Conservation (phyloP, 345 rosid species). For the Clarkia xantiana region DNA sequence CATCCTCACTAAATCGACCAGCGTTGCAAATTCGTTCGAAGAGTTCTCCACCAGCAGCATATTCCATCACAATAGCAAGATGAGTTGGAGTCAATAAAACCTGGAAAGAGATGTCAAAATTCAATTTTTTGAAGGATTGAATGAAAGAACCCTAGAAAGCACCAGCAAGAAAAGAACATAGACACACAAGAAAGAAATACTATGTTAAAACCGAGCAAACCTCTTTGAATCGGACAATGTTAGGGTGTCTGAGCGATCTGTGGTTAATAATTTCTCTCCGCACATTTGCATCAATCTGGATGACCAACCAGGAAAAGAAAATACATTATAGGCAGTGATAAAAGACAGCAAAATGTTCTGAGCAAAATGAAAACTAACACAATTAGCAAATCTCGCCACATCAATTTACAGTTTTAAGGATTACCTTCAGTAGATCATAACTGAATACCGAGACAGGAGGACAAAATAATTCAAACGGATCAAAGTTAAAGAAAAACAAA, state of each 20-base stretch:
- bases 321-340: not conserved
- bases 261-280: conserved; percentile 88
- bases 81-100: conserved; percentile 86
- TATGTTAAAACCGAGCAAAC: conserved; percentile 16
- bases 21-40: conserved; percentile 76
- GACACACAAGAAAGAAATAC: not conserved
- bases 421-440: no score
- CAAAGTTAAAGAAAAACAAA: no score
- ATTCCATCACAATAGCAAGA: conserved; percentile 92
- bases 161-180: not conserved
- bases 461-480: no score
- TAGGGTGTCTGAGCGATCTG: conserved; percentile 86
- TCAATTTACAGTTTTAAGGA: not conserved
- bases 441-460: no score
- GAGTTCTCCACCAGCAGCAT: conserved; percentile 91
- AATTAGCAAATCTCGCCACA: not conserved
- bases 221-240: conserved; percentile 93
- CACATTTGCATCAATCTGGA: conserved; percentile 92
- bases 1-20: conserved; percentile 84
- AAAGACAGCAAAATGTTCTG: not conserved
- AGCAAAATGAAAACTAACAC: no score
- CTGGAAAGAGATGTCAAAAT: conserved; percentile 17
- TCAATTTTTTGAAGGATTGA: not conserved
- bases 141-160: not conserved
- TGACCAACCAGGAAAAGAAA: conserved; percentile 3